These are phyloP conservation scores for Russula emetica DNA, from an alignment of 768 basidiomycete genomes.

Conservation along the genomic window DNA sequence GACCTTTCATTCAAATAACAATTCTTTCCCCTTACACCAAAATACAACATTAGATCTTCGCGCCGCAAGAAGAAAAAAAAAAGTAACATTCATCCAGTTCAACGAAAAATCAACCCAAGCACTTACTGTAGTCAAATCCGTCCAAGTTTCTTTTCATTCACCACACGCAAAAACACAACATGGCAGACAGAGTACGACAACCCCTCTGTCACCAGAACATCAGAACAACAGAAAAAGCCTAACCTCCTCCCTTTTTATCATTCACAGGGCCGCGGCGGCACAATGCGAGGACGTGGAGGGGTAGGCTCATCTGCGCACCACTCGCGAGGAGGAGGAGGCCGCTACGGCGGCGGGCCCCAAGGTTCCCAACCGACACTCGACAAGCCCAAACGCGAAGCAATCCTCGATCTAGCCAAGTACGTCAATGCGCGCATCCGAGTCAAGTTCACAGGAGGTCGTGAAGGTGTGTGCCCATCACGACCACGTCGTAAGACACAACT, in stretches of 20 bases:
- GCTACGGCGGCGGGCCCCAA: constrained; percentile 46
- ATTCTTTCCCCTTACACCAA: background rate
- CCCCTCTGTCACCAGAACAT: too few relatives aligned
- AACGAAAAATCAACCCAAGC: background rate
- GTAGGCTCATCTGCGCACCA: constrained; percentile 39
- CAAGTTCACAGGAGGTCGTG: constrained; percentile 96
- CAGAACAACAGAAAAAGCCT: background rate
- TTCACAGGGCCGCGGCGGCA: constrained; percentile 61
- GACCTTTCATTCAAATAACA: background rate
- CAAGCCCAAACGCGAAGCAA: constrained; percentile 88
- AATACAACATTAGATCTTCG: background rate
- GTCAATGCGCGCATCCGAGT: constrained; percentile 88
- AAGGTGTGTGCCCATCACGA: constrained; percentile 50
- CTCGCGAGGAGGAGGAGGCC: constrained; percentile 36
- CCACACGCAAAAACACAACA: constrained; percentile 27
- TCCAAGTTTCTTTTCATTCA: too few relatives aligned
- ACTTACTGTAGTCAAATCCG: too few relatives aligned
- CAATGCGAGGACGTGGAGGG: constrained; percentile 36
- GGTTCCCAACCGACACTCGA: constrained; percentile 52
- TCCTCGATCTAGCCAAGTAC: constrained; percentile 93
- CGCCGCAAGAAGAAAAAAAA: too few relatives aligned
- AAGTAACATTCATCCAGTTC: background rate
- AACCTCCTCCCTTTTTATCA: constrained; percentile 32
- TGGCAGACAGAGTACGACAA: constrained; percentile 59
- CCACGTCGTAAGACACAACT: too few relatives aligned